A percentile compares a stretch with the other conserved stretches of the same genome.
phyloP scores from a whole-genome alignment of 106 monocot genomes.

The Acorus gramineus region DNA sequence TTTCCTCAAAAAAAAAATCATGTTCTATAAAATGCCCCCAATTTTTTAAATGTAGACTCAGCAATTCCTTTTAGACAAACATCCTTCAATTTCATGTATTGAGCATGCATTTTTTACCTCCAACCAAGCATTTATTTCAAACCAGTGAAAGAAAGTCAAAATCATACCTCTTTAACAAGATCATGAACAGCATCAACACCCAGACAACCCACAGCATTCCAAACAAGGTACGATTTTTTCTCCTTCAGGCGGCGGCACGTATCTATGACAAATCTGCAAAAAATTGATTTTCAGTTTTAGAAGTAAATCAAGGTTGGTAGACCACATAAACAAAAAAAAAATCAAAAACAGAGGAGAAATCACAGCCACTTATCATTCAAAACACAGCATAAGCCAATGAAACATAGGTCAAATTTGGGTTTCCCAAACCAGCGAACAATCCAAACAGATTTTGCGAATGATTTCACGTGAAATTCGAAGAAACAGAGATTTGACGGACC shows the following conservation, averaged over 20 bases:
- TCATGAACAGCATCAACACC: slow-evolving; percentile 61
- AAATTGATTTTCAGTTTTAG: not conserved
- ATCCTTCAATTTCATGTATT: too few relatives aligned
- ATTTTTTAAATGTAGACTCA: too few relatives aligned
- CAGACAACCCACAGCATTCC: slow-evolving; percentile 93
- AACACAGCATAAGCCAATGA: too few relatives aligned
- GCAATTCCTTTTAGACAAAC: too few relatives aligned
- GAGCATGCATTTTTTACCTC: not conserved
- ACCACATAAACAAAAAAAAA: not conserved
- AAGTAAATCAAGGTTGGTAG: not conserved
- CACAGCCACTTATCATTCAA: not conserved
- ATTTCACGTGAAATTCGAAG: not conserved
- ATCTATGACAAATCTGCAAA: slow-evolving; percentile 72
- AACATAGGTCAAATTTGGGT: not conserved
- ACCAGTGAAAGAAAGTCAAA: not conserved
- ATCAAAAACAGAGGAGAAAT: not conserved
- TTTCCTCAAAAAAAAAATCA: too few relatives aligned
- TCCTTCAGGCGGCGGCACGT: slow-evolving; percentile 77
- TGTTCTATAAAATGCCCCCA: too few relatives aligned
- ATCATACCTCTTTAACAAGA: slow-evolving; percentile 82
- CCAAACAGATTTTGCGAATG: too few relatives aligned
- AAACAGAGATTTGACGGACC: slow-evolving; percentile 14
- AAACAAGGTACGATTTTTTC: slow-evolving; percentile 84
- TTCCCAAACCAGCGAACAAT: not conserved
- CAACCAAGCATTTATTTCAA: not conserved